A percentile compares a stretch with the other conserved stretches of the same genome.
Conservation (phyloP, 1,284 basidiomycete species). For the Thelephora terrestris region DNA sequence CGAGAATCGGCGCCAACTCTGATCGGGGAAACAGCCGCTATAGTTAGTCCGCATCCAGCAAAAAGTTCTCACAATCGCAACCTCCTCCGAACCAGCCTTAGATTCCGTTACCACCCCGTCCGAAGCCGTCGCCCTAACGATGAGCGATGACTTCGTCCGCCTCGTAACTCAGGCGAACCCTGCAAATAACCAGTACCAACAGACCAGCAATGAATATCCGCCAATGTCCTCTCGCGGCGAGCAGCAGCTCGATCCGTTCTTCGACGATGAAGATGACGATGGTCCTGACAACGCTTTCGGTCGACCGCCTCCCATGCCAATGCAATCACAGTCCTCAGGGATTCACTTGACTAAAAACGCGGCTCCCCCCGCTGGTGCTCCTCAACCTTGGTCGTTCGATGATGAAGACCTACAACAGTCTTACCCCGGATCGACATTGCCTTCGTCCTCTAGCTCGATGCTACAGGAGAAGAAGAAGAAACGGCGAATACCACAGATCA, state of each 20-base stretch:
- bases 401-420: slow-evolving; percentile 39
- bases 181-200: slow-evolving; percentile 45
- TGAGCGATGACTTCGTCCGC: slow-evolving; percentile 67
- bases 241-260: slow-evolving; percentile 66
- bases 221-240: slow-evolving; percentile 12
- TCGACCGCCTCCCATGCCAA: slow-evolving; percentile 29
- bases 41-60: too few relatives aligned
- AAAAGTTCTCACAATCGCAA: too few relatives aligned
- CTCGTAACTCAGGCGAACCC: slow-evolving; percentile 68
- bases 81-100: too few relatives aligned
- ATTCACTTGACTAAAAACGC: slow-evolving; percentile 47
- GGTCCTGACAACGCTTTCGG: slow-evolving; percentile 57
- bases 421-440: slow-evolving; percentile 28
- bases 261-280: slow-evolving; percentile 63
- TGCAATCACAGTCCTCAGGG: slow-evolving; percentile 64
- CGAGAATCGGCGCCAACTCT: too few relatives aligned
- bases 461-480: slow-evolving; percentile 12
- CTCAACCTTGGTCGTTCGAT: slow-evolving; percentile 65
- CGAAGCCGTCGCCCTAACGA: slow-evolving; percentile 17
- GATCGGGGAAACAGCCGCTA: too few relatives aligned
- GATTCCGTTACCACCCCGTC: too few relatives aligned
- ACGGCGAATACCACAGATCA: slow-evolving; percentile 20
- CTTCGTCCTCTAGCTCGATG: slow-evolving; percentile 24
- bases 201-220: slow-evolving; percentile 43
- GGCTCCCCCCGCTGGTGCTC: slow-evolving; percentile 51